Conservation (phyloP, 2,329 filamentous ascomycete genomes). For the Sporothrix protearum region DNA sequence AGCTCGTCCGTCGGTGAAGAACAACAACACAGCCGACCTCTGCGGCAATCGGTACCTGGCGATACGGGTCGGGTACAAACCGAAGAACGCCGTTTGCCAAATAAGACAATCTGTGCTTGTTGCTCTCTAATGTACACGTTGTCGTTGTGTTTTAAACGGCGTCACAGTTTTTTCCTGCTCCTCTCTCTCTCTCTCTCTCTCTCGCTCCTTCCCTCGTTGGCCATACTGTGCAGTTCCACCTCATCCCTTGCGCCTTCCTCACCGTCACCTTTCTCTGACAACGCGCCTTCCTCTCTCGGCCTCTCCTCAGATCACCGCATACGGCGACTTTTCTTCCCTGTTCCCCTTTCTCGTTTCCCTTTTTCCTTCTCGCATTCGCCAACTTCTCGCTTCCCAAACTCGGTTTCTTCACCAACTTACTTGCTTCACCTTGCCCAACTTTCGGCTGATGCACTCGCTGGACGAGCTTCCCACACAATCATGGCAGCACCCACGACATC, state of each 20-base stretch:
- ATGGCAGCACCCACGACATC: background rate
- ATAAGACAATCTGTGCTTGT: background rate
- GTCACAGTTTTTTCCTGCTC: background rate
- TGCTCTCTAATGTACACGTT: background rate
- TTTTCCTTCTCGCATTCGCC: background rate
- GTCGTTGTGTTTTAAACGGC: background rate
- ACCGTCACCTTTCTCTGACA: background rate
- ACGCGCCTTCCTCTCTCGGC: background rate
- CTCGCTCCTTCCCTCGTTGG: background rate
- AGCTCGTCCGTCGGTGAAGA: background rate
- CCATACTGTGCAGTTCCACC: background rate
- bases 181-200: background rate
- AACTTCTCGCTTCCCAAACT: too few species aligned
- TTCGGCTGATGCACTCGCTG: background rate
- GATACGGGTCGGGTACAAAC: background rate
- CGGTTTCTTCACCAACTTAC: background rate
- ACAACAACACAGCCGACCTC: background rate
- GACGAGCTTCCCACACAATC: background rate
- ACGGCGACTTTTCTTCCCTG: too few species aligned
- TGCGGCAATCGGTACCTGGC: background rate
- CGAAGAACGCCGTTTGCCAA: conserved; percentile 3
- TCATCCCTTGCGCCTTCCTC: conserved; percentile 7
- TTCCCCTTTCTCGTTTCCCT: too few species aligned
- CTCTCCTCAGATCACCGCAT: background rate
- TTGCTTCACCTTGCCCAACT: background rate